phyloP scores from a whole-genome alignment of 768 basidiomycete species.

The Tubosaeta sp. region DNA sequence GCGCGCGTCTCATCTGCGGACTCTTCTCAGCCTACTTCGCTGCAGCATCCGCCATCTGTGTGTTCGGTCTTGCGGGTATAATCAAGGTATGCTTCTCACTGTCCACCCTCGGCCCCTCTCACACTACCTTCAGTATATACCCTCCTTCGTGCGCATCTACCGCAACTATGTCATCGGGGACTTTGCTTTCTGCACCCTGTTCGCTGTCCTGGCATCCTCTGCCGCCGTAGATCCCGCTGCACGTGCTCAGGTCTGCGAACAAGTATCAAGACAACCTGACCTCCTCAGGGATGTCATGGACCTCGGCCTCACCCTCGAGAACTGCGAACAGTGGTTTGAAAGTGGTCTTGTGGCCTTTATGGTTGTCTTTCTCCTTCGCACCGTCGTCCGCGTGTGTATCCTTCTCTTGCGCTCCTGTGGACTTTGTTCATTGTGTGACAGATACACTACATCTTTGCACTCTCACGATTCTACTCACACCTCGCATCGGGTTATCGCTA shows the following conservation, averaged over 20 bases:
- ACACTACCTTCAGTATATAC: conserved; percentile 44
- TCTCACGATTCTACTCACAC: conserved; percentile 60
- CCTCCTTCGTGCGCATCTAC: conserved; percentile 70
- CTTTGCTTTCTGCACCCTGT: conserved; percentile 63
- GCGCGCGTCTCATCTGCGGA: conserved; percentile 50
- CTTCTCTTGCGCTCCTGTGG: neutral
- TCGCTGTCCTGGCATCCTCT: conserved; percentile 53
- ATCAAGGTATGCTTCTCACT: conserved; percentile 47
- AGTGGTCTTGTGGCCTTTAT: conserved; percentile 57
- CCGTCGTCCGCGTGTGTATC: conserved; percentile 60
- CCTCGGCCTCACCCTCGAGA: conserved; percentile 71
- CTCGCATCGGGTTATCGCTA: conserved; percentile 41
- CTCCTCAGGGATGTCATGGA: conserved; percentile 66
- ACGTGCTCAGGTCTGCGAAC: conserved; percentile 65
- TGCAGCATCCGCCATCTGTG: conserved; percentile 58
- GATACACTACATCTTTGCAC: conserved; percentile 74
- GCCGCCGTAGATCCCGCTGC: conserved; percentile 52
- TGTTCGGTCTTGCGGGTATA: conserved; percentile 65
- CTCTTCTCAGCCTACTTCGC: conserved; percentile 65
- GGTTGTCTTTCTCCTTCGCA: conserved; percentile 54
- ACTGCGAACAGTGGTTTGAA: conserved; percentile 78
- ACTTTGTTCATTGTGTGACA: conserved; percentile 24
- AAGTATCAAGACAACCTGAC: conserved; percentile 71
- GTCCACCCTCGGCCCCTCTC: neutral
- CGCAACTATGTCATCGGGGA: conserved; percentile 80